Percentiles rank a stretch among this genome's conserved stretches.
Evolutionary conservation across 257 asterid genomes (phyloP).

Genomic region (Przewalskia tangutica): DNA sequence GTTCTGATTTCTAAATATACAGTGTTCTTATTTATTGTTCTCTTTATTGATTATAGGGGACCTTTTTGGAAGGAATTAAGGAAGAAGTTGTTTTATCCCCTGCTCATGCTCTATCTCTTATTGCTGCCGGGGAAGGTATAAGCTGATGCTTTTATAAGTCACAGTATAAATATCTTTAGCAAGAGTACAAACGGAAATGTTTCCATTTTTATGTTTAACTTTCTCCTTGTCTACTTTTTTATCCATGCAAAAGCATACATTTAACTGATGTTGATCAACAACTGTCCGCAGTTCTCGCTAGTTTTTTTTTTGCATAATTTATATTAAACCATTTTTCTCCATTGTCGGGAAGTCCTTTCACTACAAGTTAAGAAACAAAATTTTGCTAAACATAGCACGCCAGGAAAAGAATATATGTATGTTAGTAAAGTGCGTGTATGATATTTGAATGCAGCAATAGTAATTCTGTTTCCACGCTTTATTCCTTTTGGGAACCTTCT

Average conservation of each 20-base stretch:
- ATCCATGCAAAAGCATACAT: not conserved
- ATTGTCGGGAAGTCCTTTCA: not conserved
- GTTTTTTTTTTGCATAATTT: not conserved
- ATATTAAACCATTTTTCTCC: not conserved
- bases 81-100: constrained; percentile 97
- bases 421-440: not conserved
- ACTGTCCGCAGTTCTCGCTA: not conserved
- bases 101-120: constrained; percentile 96
- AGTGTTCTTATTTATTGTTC: not conserved
- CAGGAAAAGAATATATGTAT: not conserved
- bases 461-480: not conserved
- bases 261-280: not conserved
- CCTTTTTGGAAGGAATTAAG: constrained; percentile 94
- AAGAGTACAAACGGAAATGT: not conserved
- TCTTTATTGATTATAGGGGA: constrained; percentile 45
- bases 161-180: not conserved
- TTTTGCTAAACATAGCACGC: not conserved
- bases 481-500: not conserved
- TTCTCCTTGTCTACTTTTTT: not conserved
- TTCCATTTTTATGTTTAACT: not conserved
- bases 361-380: not conserved
- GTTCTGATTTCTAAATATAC: not conserved
- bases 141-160: not conserved
- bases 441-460: not conserved
- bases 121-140: constrained; percentile 99